Evolutionary conservation across 2,329 filamentous ascomycete species (phyloP), one percentile per base, ranked within the genome.

Genomic region (Neopestalotiopsis rosae): DNA sequence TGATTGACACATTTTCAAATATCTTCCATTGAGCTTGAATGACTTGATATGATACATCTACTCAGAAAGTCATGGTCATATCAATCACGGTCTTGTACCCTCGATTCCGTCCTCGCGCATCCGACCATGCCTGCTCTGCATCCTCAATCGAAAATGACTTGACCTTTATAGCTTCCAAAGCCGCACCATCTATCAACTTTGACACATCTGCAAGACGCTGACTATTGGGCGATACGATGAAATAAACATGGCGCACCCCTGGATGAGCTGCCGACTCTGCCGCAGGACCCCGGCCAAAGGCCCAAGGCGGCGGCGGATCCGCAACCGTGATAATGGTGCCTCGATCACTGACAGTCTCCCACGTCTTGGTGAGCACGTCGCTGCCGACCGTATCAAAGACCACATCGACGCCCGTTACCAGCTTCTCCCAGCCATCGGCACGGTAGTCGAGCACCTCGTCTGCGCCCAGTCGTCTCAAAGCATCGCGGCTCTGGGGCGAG

Each of bases 321-420:
- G 72, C 79, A 0, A 83, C 75, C 0, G 81, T 81, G 0, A 82
- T 73, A 10, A 82, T 76, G 0, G 68, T 68, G 0, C 80, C 81
- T 13, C 72, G 68, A 1, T 68, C 64, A 52, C 77, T 78, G 3
- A 83, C 72, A 0, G 71, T 70, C 14, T 70, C 66, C 80, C 79
- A 82, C 0, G 74, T 61, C 59, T 74, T 78, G 1, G 68, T 38
- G 28, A 82, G 61, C 0, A 77, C 67, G 5, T 73, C 70, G 1
- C 74, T 73, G 0, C 79, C 78, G 4, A 76, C 79, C 0, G 77
- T 77, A 64, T 81, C 79, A 14, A 81, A 71, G 2, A 80, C 75
- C 0, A 74, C 71, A 57, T 80, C 69, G 0, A 76, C 70, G 4
- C 73, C 65, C 5, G 62, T 63, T 0, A 73, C 76, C 0, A 77